Evolutionary conservation across 805 yeast species (phyloP).

Genomic region (Yamadazyma olivae): DNA sequence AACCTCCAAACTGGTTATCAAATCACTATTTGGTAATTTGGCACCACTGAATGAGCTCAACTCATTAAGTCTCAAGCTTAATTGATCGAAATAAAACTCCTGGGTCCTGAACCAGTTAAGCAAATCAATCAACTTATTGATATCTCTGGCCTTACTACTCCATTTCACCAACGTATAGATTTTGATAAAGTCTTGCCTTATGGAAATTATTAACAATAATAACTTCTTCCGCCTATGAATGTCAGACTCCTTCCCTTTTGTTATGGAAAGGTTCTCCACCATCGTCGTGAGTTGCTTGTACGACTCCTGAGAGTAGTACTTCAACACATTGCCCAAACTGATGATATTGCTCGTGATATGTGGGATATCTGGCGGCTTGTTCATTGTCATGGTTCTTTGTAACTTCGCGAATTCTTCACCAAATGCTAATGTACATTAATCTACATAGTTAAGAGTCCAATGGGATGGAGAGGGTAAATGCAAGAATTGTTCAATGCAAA

Average conservation of each 20-base stretch:
- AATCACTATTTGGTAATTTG: slow-evolving; percentile 87
- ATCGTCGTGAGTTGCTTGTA: slow-evolving; percentile 60
- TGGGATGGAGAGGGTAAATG: too few species aligned
- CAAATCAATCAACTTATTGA: slow-evolving; percentile 76
- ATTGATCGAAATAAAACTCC: slow-evolving; percentile 58
- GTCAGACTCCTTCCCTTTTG: slow-evolving; percentile 47
- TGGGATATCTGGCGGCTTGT: slow-evolving; percentile 45
- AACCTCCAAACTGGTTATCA: slow-evolving; percentile 84
- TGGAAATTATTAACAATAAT: slow-evolving; percentile 61
- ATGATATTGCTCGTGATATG: slow-evolving; percentile 71
- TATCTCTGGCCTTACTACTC: slow-evolving; percentile 71
- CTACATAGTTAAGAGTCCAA: too few species aligned
- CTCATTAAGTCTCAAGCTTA: slow-evolving; percentile 65
- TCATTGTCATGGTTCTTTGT: too few species aligned
- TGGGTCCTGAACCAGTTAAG: slow-evolving; percentile 85
- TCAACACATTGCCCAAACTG: slow-evolving; percentile 57
- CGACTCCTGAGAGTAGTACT: slow-evolving; percentile 57
- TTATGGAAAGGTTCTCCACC: slow-evolving; percentile 55
- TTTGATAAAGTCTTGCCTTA: slow-evolving; percentile 82
- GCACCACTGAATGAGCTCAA: slow-evolving; percentile 80
- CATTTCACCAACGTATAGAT: slow-evolving; percentile 86
- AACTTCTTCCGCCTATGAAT: slow-evolving; percentile 64
- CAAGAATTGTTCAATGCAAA: too few species aligned
- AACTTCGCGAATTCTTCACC: too few species aligned
- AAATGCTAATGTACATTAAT: too few species aligned